phyloP scores from a whole-genome alignment of 345 rosid genomes.

The Ceriops zippeliana region DNA sequence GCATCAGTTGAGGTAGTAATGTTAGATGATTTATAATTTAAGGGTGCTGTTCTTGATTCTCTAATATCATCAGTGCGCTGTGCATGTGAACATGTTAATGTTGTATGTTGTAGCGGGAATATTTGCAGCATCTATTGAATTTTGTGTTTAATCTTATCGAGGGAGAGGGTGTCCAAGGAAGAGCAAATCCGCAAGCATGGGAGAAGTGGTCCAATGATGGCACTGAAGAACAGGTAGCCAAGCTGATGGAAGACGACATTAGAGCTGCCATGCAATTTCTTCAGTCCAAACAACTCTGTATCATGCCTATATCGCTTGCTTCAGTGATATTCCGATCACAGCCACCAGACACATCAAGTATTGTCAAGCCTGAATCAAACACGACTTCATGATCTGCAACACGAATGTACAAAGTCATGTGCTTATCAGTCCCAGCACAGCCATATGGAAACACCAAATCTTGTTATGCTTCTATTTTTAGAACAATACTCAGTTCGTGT shows the following conservation, averaged over 20 bases:
- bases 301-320: conserved; percentile 72
- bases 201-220: conserved; percentile 73
- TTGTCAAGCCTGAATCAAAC: conserved; percentile 51
- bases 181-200: conserved; percentile 48
- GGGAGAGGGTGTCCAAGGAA: conserved; percentile 49
- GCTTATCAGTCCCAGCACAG: conserved; percentile 7
- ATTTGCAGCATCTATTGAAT: background rate
- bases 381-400: conserved; percentile 31
- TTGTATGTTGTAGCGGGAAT: too few relatives aligned
- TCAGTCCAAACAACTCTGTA: conserved; percentile 73
- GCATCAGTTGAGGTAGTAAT: conserved; percentile 54
- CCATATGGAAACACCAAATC: conserved; percentile 11
- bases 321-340: conserved; percentile 52
- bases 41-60: background rate
- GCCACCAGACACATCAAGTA: conserved; percentile 35
- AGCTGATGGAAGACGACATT: conserved; percentile 73
- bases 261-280: conserved; percentile 83
- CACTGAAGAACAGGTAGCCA: conserved; percentile 65
- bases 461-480: background rate
- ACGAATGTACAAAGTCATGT: background rate
- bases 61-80: background rate
- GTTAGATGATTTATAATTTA: background rate
- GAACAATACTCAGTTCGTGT: conserved; percentile 9
- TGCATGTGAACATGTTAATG: background rate
- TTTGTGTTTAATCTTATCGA: conserved; percentile 16